These are phyloP conservation scores for Phycomyces nitens DNA, from an alignment of 192 early-diverging fungal species.

Conservation along the genomic window DNA sequence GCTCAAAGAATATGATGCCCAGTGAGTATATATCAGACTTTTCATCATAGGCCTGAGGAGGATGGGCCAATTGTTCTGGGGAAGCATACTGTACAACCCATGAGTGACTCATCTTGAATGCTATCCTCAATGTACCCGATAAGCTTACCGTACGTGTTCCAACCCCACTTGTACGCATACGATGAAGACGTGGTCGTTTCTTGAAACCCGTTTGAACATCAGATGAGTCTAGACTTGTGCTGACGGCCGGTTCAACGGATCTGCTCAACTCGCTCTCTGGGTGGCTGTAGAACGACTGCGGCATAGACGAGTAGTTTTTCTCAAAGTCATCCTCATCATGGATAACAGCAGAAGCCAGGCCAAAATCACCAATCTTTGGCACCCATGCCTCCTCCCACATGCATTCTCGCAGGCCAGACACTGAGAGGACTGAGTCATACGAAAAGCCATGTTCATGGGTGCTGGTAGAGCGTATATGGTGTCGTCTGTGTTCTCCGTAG, in stretches of 20 bases:
- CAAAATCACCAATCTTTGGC: conserved; percentile 94
- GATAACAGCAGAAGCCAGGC: conserved; percentile 71
- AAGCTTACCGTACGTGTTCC: conserved; percentile 22
- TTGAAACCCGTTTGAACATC: neutral
- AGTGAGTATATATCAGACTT: conserved; percentile 92
- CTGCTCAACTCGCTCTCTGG: neutral
- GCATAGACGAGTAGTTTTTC: neutral
- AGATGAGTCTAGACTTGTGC: neutral
- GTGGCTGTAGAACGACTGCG: neutral
- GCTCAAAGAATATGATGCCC: conserved; percentile 94
- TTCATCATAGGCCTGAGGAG: conserved; percentile 53
- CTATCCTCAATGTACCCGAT: neutral
- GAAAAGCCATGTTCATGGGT: conserved; percentile 6
- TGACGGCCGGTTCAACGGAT: neutral
- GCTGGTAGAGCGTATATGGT: conserved; percentile 2
- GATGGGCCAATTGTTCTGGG: conserved; percentile 67
- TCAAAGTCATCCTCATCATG: neutral
- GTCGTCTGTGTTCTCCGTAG: conserved; percentile 1
- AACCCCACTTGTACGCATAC: conserved; percentile 19
- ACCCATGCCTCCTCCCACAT: conserved; percentile 46
- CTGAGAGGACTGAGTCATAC: conserved; percentile 24
- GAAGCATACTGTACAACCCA: conserved; percentile 59
- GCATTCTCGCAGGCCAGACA: conserved; percentile 7
- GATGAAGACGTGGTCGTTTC: conserved; percentile 3
- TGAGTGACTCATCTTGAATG: neutral